Conservation (phyloP, 257 asterid species). For the Penstemon newberryi region DNA sequence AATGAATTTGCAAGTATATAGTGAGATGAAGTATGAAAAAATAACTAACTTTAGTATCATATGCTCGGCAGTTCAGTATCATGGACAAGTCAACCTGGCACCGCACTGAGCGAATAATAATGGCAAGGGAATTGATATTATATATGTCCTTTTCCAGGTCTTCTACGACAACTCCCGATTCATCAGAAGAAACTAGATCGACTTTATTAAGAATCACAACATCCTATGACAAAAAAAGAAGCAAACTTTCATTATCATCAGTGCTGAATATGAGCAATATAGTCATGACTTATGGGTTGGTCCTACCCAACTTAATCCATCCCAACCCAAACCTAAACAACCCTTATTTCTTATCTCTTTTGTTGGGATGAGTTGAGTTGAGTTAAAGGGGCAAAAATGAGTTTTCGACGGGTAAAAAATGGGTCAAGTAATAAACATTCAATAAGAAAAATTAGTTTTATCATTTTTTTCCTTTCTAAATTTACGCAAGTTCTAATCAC, state of each 20-base stretch:
- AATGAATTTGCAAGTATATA: slow-evolving; percentile 6
- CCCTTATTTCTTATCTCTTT: too few species aligned
- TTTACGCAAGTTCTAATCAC: too few species aligned
- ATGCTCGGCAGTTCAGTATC: slow-evolving; percentile 79
- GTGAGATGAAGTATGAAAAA: not conserved
- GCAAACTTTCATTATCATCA: slow-evolving; percentile 14
- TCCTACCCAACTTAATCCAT: too few species aligned
- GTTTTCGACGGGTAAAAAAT: too few species aligned
- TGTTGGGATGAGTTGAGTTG: too few species aligned
- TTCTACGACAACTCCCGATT: slow-evolving; percentile 46
- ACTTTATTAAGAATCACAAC: slow-evolving; percentile 92
- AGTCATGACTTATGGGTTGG: too few species aligned
- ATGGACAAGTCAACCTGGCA: slow-evolving; percentile 82
- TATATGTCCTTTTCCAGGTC: slow-evolving; percentile 84
- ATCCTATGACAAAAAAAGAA: slow-evolving; percentile 53
- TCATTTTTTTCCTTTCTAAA: too few species aligned
- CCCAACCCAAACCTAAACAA: too few species aligned
- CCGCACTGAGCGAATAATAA: slow-evolving; percentile 63
- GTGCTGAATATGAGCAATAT: too few species aligned
- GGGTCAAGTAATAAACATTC: too few species aligned
- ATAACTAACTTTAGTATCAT: slow-evolving; percentile 67
- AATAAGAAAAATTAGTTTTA: too few species aligned
- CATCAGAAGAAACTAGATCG: slow-evolving; percentile 68
- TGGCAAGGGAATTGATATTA: slow-evolving; percentile 75
- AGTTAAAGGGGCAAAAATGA: too few species aligned